Evolutionary conservation across 257 asterid species (phyloP).

Genomic region (Solanum raphanifolium): DNA sequence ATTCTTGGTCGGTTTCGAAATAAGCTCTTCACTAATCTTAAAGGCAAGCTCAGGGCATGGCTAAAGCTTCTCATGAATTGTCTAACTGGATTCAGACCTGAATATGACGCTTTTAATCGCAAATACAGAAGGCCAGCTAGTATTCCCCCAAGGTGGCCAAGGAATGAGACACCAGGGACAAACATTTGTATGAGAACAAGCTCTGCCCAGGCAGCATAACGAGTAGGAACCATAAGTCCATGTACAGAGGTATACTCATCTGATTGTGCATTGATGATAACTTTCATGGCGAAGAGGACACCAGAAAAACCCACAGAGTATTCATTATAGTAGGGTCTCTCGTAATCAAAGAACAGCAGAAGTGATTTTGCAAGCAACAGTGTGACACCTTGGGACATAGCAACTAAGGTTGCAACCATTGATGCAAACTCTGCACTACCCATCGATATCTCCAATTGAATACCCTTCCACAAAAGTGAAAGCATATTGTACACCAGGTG

Average conservation of each 20-base stretch:
- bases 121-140: slow-evolving; percentile 72
- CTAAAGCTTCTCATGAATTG: slow-evolving; percentile 29
- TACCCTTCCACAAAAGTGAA: slow-evolving; percentile 91
- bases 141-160: slow-evolving; percentile 92
- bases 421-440: slow-evolving; percentile 68
- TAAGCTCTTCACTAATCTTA: slow-evolving; percentile 21
- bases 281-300: slow-evolving; percentile 95
- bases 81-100: slow-evolving; percentile 38
- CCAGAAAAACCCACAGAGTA: slow-evolving; percentile 87
- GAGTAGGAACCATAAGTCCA: slow-evolving; percentile 69
- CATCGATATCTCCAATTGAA: slow-evolving; percentile 65
- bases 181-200: slow-evolving; percentile 76
- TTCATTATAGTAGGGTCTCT: slow-evolving; percentile 59
- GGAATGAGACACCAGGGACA: slow-evolving; percentile 84
- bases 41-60: slow-evolving; percentile 47
- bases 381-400: slow-evolving; percentile 81
- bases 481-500: slow-evolving; percentile 89
- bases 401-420: slow-evolving; percentile 61
- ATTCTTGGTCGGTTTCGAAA: slow-evolving; percentile 15
- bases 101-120: slow-evolving; percentile 21
- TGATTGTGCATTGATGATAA: slow-evolving; percentile 55
- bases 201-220: slow-evolving; percentile 95
- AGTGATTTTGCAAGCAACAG: slow-evolving; percentile 59
- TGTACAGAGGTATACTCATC: slow-evolving; percentile 57
- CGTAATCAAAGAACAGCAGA: slow-evolving; percentile 43